Evolutionary conservation across 2,329 filamentous ascomycete genomes (phyloP).

Genomic region (Xylariaceae sp.): DNA sequence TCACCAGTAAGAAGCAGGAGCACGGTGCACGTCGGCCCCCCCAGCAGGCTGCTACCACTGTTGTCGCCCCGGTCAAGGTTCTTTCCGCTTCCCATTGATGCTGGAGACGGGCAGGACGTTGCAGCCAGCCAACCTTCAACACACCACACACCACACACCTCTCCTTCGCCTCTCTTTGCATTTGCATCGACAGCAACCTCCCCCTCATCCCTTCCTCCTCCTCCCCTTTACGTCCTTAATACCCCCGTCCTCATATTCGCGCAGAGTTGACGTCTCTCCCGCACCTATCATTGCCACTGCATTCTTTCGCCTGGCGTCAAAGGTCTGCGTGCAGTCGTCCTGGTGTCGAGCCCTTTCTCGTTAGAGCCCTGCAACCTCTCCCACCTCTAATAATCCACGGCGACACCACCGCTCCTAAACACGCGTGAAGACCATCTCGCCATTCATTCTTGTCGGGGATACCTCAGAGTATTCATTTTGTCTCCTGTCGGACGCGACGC

Average conservation of each 20-base stretch:
- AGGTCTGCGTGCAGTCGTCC: constrained; percentile 4
- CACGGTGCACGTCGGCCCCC: too few relatives aligned
- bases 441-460: neutral
- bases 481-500: constrained; percentile 1
- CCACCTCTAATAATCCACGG: constrained; percentile 4
- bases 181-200: constrained; percentile 8
- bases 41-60: too few relatives aligned
- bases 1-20: too few relatives aligned
- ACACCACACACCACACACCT: neutral
- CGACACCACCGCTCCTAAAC: too few relatives aligned
- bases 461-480: constrained; percentile 3
- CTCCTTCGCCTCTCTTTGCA: constrained; percentile 29
- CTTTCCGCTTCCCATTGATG: too few relatives aligned
- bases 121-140: too few relatives aligned
- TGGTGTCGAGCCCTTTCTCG: constrained; percentile 5
- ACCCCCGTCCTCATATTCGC: constrained; percentile 3
- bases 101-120: too few relatives aligned
- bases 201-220: constrained; percentile 8
- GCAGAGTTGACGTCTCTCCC: neutral
- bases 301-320: constrained; percentile 9
- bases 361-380: constrained; percentile 25
- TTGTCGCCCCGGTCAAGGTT: too few relatives aligned
- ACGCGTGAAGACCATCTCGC: constrained; percentile 3
- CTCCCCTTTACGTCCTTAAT: constrained; percentile 6
- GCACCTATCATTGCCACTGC: neutral